Percentiles rank a stretch among this genome's conserved stretches.
These are phyloP conservation scores for Combretum micranthum DNA, from an alignment of 345 rosid species.

Conservation along the genomic window DNA sequence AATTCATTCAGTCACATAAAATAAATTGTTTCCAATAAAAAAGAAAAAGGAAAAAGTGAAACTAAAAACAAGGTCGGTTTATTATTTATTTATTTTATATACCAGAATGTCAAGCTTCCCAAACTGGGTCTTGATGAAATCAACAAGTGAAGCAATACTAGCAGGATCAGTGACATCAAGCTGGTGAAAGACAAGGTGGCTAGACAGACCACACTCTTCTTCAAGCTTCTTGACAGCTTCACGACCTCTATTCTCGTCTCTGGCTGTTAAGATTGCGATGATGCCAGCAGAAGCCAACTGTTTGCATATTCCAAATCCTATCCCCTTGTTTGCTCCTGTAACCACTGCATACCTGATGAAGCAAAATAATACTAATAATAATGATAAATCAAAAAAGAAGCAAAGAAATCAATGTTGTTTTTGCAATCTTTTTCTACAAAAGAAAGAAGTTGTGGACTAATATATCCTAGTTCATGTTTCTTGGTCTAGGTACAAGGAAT, in stretches of 20 bases:
- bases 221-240: conserved; percentile 16
- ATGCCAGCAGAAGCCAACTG: conserved; percentile 16
- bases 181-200: conserved; percentile 11
- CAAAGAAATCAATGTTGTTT: background rate
- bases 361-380: background rate
- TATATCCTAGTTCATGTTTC: too few species aligned
- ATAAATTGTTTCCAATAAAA: too few species aligned
- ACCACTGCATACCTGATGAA: conserved; percentile 8
- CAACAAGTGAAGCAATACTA: conserved; percentile 18
- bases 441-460: too few species aligned
- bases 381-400: background rate
- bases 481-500: too few species aligned
- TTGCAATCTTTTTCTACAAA: too few species aligned
- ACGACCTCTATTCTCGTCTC: conserved; percentile 24
- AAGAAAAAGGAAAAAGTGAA: background rate
- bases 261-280: conserved; percentile 10
- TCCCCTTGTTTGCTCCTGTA: conserved; percentile 17
- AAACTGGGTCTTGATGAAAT: conserved; percentile 10
- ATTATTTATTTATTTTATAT: too few species aligned
- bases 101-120: conserved; percentile 25
- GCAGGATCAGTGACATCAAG: conserved; percentile 15
- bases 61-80: too few species aligned
- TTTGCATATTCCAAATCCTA: conserved; percentile 11
- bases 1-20: too few species aligned
- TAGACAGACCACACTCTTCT: conserved; percentile 1